Evolutionary conservation across 1,139 yeast species (phyloP), one percentile per base, ranked within the genome.

Genomic region (Groenewaldozyma auringiensis): DNA sequence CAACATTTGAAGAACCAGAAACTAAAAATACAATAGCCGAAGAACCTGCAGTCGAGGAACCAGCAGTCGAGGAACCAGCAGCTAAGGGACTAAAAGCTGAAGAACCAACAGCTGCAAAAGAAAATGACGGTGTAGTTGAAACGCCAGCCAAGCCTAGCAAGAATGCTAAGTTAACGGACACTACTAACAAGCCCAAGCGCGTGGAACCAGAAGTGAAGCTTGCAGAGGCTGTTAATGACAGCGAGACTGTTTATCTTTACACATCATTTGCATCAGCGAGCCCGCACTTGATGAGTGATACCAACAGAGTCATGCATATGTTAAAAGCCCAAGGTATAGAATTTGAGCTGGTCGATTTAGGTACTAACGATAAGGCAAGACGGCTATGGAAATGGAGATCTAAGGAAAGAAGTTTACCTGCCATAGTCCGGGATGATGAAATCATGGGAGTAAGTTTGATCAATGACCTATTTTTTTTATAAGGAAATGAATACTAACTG

Each of bases 241-340:
- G 13, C 4, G 43, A 36, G 17, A 33, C 25, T 22, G 51, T 86
- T 27, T 85, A 80, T 61, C 64, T 89, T 29, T 88, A 74, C 68
- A 86, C 96, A 0, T 89, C 97, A 0, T 71, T 88, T 46, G 94
- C 96, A 0, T 94, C 95, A 29, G 80, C 80, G 39, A 95, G 94
- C 1, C 83, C 82, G 73, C 89, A 84, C 61, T 76, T 88, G 61
- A 78, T 82, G 57, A 76, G 83, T n/a, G 72, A 92, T 55, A 87
- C 95, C 34, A 86, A 84, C 61, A 70, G 92, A 47, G 69, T 92
- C 48, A 76, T 76, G 16, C 83, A 88, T 1, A 86, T 89, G 47
- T 72, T 89, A 41, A 75, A 79, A 37, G 94, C 92, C 2, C 85
- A 87, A 62, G 75, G 79, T 37, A 70, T 89, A 49, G 71, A 76